phyloP scores from a whole-genome alignment of 306 rosid genomes.

The Abrus pulchellus region DNA sequence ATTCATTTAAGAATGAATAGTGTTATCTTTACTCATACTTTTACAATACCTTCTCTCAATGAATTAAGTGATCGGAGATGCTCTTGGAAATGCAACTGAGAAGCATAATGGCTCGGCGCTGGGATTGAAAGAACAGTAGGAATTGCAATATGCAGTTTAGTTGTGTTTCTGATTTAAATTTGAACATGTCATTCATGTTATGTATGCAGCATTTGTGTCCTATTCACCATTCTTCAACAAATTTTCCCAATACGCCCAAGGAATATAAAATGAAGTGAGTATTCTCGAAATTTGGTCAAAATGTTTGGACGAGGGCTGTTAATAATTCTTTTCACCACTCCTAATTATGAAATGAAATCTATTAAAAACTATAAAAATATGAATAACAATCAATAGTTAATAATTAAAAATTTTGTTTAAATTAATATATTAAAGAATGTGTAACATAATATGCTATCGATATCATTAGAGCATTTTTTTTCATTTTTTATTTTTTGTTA shows the following conservation, averaged over 20 bases:
- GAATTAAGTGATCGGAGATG: neutral
- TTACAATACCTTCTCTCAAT: too few relatives aligned
- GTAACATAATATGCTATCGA: too few relatives aligned
- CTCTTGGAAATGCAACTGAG: neutral
- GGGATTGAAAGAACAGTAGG: slow-evolving; percentile 10
- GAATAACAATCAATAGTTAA: too few relatives aligned
- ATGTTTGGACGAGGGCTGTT: neutral
- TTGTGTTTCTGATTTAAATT: slow-evolving; percentile 36
- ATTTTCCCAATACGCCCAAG: neutral
- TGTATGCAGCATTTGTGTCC: slow-evolving; percentile 33
- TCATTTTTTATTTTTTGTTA: too few relatives aligned
- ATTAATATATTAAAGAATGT: too few relatives aligned
- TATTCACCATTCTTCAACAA: neutral
- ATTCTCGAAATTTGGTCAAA: neutral
- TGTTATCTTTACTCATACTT: too few relatives aligned
- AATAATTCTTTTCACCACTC: too few relatives aligned
- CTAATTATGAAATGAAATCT: too few relatives aligned
- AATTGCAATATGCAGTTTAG: slow-evolving; percentile 11
- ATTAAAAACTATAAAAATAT: too few relatives aligned
- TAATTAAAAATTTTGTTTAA: too few relatives aligned
- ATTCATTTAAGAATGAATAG: neutral
- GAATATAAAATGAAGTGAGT: neutral
- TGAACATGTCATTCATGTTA: slow-evolving; percentile 12
- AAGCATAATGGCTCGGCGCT: neutral
- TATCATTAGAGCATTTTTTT: too few relatives aligned